phyloP scores from a whole-genome alignment of 2,329 filamentous ascomycete species.

The Aspergillus puulaauensis region DNA sequence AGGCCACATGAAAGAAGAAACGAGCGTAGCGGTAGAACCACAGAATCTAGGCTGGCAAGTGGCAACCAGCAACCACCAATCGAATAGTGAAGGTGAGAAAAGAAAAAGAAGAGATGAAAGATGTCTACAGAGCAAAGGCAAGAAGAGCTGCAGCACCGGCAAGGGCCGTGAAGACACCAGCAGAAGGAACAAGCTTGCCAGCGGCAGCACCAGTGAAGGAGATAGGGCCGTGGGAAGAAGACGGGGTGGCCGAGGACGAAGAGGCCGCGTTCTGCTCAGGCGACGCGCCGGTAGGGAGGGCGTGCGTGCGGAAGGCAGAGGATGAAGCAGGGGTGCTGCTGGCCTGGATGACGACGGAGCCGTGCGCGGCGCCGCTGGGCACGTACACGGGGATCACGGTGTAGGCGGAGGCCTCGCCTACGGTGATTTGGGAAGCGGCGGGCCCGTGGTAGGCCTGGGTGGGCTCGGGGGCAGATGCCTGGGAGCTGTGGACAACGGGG shows the following conservation, averaged over 20 bases:
- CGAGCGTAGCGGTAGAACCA: background rate
- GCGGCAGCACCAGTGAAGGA: constrained; percentile 28
- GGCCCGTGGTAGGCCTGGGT: background rate
- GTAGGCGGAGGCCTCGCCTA: constrained; percentile 18
- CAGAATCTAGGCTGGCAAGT: background rate
- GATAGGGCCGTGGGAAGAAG: constrained; percentile 31
- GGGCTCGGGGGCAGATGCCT: background rate
- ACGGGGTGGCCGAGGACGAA: constrained; percentile 35
- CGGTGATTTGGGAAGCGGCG: constrained; percentile 7
- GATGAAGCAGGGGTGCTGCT: constrained; percentile 11
- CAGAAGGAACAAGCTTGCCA: constrained; percentile 15
- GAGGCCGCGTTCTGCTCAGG: constrained; percentile 26
- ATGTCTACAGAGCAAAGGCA: constrained; percentile 27
- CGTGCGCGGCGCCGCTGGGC: constrained; percentile 9
- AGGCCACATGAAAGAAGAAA: background rate
- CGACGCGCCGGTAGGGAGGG: constrained; percentile 49
- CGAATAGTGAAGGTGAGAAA: background rate
- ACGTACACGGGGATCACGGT: constrained; percentile 30
- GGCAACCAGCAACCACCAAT: background rate
- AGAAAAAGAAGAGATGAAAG: background rate
- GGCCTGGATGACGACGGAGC: constrained; percentile 23
- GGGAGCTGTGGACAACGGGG: background rate
- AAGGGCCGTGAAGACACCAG: constrained; percentile 23
- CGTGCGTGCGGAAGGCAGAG: constrained; percentile 26
- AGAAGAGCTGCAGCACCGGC: constrained; percentile 27